These are phyloP conservation scores for Colletotrichum kahawae DNA, from an alignment of 2,329 filamentous ascomycete genomes.

Conservation along the genomic window DNA sequence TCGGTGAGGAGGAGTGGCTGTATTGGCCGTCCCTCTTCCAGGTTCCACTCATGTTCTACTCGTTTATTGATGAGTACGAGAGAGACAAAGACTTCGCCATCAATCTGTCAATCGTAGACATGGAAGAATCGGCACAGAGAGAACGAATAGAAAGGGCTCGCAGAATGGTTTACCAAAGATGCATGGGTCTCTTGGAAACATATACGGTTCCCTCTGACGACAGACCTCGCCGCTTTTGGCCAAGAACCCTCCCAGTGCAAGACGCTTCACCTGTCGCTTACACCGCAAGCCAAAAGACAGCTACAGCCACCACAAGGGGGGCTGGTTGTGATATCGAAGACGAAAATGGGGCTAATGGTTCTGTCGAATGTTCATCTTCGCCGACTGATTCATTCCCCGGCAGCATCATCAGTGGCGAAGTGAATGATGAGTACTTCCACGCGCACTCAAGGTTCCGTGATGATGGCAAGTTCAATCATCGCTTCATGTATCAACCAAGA, in stretches of 20 bases:
- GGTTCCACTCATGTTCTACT: neutral
- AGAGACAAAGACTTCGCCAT: neutral
- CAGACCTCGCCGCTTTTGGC: rapidly evolving
- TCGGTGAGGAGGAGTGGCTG: rapidly evolving
- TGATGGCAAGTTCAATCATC: neutral
- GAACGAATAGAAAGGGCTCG: neutral
- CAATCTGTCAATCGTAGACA: rapidly evolving
- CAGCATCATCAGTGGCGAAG: neutral
- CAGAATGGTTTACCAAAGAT: neutral
- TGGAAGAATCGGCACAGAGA: rapidly evolving
- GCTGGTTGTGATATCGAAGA: no score
- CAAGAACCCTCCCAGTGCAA: no score
- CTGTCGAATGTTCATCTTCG: no score
- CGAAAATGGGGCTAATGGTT: rapidly evolving
- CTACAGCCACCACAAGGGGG: no score
- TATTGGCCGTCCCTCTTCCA: neutral
- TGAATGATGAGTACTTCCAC: neutral
- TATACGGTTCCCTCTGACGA: neutral
- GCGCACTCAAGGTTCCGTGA: neutral
- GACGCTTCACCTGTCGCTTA: no score
- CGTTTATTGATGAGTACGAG: neutral
- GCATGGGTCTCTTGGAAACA: neutral
- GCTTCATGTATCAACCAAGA: neutral
- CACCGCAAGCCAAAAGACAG: no score
- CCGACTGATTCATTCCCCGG: no score